Base-by-base conservation (phyloP, 2,329 filamentous ascomycete species). In the Fusarium beomiforme region DNA sequence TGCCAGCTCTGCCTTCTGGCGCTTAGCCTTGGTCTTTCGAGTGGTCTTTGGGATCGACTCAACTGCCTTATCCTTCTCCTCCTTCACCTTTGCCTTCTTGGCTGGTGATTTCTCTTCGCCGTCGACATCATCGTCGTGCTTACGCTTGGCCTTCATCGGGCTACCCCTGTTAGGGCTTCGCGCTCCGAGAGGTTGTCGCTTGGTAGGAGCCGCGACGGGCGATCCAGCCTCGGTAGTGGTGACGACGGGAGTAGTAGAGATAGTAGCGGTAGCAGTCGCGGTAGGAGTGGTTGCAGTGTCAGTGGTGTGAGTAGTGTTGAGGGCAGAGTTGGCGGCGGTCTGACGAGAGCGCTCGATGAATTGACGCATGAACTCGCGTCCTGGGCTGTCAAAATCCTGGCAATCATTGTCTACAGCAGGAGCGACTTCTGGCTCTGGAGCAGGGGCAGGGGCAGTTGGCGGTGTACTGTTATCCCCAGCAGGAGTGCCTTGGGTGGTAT, bases 121-220 rank as follows among this genome's bases (percentile, higher is more conserved):
- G 8, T 56, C 56, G 8, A 59, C 57, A 11, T 69, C 75, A 11
- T 64, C 69, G 2, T 79, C 75, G 5, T 72, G 71, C 65, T 80
- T 81, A 24, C 78, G 78, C 71, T 81, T 81, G 3, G 41, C 46
- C 75, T 79, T 80, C 33, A 71, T 57, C 4, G 79, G 78, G 61
- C 78, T 81, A 31, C 75, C 76, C 29, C 77, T 74, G 59, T 82
- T 82, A 71, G 79, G 78, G 74, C 79, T 81, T 76, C 79, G 79
- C 59, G 66, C 72, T 31, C 72, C 79, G 21, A 82, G 75, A 47
- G 80, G 79, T 37, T 70, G 70, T 36, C 80, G 76, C 67, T 78
- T 75, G 2, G 49, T 23, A 9, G 58, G n/a, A 11, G 67, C 62
- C 0, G 77, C 75, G 21, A 79, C 69, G 10, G 79, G 78, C 12